These are phyloP conservation scores for Aureobasidium musti DNA, from an alignment of 2,329 filamentous ascomycete species.

Conservation along the genomic window DNA sequence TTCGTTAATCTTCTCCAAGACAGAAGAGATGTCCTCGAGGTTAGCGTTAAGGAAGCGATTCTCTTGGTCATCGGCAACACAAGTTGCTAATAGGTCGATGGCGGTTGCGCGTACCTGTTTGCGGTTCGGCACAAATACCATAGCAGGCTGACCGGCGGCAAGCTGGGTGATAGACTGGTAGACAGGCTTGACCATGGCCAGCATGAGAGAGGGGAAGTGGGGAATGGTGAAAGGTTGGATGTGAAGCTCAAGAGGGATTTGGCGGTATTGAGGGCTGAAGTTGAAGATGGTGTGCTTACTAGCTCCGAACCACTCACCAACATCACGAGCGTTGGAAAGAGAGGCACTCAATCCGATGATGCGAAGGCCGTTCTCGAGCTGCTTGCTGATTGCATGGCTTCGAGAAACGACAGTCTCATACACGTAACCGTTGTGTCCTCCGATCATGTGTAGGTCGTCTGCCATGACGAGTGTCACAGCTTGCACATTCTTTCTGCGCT, in stretches of 20 bases:
- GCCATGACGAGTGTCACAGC: conserved; percentile 88
- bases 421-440: conserved; percentile 79
- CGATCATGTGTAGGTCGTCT: conserved; percentile 92
- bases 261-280: conserved; percentile 89
- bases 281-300: conserved; percentile 99
- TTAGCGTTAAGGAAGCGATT: conserved; percentile 90
- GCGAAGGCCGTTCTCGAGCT: conserved; percentile 80
- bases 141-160: conserved; percentile 78
- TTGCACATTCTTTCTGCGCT: conserved; percentile 92
- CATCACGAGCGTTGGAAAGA: conserved; percentile 85
- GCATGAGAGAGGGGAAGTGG: conserved; percentile 96
- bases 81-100: conserved; percentile 83
- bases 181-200: conserved; percentile 95
- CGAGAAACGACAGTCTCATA: conserved; percentile 98
- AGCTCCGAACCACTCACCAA: conserved; percentile 97
- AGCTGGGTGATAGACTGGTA: conserved; percentile 87
- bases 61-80: conserved; percentile 84
- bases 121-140: conserved; percentile 88
- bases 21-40: conserved; percentile 74
- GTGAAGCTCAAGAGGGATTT: conserved; percentile 87
- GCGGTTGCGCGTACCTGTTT: conserved; percentile 91
- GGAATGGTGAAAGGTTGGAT: conserved; percentile 95
- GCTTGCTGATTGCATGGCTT: conserved; percentile 92
- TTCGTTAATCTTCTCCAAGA: conserved; percentile 82
- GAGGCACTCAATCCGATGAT: conserved; percentile 91